phyloP scores from a whole-genome alignment of 2,329 filamentous ascomycete species.

The Aspergillus latus region DNA sequence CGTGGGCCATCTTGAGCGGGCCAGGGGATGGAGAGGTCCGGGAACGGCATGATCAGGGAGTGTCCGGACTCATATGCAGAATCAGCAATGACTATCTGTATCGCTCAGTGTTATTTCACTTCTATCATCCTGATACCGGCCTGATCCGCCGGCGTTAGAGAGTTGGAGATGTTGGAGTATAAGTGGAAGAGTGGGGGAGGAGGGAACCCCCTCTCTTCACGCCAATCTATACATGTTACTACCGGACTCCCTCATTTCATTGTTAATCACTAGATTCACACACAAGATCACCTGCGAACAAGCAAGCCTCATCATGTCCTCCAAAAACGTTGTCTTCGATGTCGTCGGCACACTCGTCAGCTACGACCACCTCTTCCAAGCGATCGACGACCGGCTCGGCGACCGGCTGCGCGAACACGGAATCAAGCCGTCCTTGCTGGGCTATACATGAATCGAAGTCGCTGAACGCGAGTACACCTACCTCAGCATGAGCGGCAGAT shows the following conservation, averaged over 20 bases:
- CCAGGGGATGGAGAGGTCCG: no score
- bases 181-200: no score
- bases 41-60: background rate
- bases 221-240: background rate
- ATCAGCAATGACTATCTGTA: background rate
- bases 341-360: slow-evolving; percentile 44
- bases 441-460: slow-evolving; percentile 44
- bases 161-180: background rate
- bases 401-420: slow-evolving; percentile 33
- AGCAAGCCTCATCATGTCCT: background rate
- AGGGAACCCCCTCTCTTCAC: no score
- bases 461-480: slow-evolving; percentile 50
- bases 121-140: background rate
- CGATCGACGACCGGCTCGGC: slow-evolving; percentile 41
- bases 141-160: background rate
- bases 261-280: no score
- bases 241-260: no score
- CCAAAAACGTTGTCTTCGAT: slow-evolving; percentile 33
- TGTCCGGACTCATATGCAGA: background rate
- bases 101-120: background rate
- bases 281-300: no score
- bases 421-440: slow-evolving; percentile 41
- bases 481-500: slow-evolving; percentile 42
- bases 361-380: slow-evolving; percentile 41
- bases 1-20: background rate